Evolutionary conservation across 192 early-diverging fungal genomes (phyloP).

Genomic region (Backusella liffmaniae): DNA sequence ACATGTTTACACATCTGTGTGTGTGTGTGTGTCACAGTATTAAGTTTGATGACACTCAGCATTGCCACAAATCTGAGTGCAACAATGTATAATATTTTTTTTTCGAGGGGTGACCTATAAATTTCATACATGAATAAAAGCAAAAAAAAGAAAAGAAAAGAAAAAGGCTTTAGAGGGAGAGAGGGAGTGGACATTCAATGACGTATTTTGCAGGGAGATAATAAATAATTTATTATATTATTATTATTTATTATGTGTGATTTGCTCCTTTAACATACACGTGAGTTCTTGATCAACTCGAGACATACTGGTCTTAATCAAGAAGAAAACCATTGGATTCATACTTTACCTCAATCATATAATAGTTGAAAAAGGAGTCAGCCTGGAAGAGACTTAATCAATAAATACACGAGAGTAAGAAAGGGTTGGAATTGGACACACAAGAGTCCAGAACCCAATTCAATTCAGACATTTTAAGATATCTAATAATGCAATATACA

Average conservation of each 20-base stretch:
- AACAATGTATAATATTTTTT: neutral
- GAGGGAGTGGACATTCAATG: neutral
- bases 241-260: neutral
- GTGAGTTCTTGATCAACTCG: neutral
- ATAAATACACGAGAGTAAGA: neutral
- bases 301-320: neutral
- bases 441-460: constrained; percentile 2
- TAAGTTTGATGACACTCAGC: neutral
- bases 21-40: neutral
- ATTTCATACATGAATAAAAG: too few relatives aligned
- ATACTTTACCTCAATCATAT: neutral
- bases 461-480: neutral
- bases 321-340: neutral
- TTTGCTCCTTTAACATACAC: neutral
- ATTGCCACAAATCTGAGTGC: neutral
- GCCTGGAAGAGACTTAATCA: neutral
- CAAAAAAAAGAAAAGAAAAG: neutral
- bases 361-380: neutral
- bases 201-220: neutral
- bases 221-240: neutral
- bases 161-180: too few relatives aligned
- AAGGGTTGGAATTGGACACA: neutral
- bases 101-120: too few relatives aligned
- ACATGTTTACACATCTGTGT: too few relatives aligned
- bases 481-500: neutral